A percentile compares a stretch with the other conserved stretches of the same genome.
These are phyloP conservation scores for Allodekkera sacchari DNA, from an alignment of 805 yeast species.

Conservation along the genomic window DNA sequence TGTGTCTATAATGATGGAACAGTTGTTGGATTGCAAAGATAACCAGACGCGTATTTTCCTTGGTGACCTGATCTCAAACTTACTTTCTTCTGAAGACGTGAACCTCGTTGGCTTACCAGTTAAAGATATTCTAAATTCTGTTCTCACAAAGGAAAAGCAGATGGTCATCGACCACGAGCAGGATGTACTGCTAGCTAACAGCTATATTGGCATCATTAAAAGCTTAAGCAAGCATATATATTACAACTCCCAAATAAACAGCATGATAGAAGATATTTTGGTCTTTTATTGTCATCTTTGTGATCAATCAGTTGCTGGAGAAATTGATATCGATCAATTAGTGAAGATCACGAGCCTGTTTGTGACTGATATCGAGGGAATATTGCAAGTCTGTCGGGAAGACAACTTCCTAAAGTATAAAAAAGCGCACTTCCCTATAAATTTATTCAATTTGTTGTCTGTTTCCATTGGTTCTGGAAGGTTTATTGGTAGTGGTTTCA, in stretches of 20 bases:
- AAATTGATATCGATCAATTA: conserved; percentile 8
- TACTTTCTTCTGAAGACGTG: conserved; percentile 61
- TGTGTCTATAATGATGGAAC: conserved; percentile 24
- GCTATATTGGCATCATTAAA: conserved; percentile 51
- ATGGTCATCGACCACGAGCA: conserved; percentile 17
- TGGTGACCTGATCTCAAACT: conserved; percentile 28
- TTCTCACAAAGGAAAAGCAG: conserved; percentile 40
- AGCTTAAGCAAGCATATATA: conserved; percentile 71
- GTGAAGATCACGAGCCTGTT: conserved; percentile 12
- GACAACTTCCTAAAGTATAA: conserved; percentile 25
- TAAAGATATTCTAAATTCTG: conserved; percentile 61
- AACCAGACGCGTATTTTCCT: conserved; percentile 12
- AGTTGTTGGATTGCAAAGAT: conserved; percentile 4
- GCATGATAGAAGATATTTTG: conserved; percentile 65
- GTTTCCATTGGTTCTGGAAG: conserved; percentile 14
- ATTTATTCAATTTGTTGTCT: conserved; percentile 35
- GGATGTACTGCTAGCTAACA: conserved; percentile 26
- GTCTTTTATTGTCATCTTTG: conserved; percentile 30
- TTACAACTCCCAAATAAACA: conserved; percentile 80
- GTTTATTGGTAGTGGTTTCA: conserved; percentile 12
- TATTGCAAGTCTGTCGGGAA: conserved; percentile 18
- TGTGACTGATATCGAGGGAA: conserved; percentile 18
- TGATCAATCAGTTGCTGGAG: conserved; percentile 10
- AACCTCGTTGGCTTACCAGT: conserved; percentile 85
- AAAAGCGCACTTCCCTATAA: conserved; percentile 34